Evolutionary conservation across 305 asterid genomes (phyloP), one percentile per base, ranked within the genome.

Genomic region (Coffea humblotiana): DNA sequence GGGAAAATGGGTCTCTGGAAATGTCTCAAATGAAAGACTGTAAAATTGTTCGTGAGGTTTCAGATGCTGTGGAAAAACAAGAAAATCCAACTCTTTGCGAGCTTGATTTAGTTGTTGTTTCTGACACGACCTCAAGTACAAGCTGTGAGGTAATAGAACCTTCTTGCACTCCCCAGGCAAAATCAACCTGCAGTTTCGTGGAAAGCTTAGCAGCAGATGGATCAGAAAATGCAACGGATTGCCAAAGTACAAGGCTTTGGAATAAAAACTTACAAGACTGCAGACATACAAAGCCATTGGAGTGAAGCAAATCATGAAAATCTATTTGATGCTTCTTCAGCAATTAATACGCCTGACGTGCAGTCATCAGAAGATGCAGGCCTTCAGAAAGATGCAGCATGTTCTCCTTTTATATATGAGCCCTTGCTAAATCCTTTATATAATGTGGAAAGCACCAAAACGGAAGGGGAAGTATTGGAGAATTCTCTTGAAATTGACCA

Each of bases 171-270:
- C 51, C 72, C n/a, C 76, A 51, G 29, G 78, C 21, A 35, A 66
- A 77, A 19, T 16, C 51, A 60, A 73, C 72, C 49, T 32, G 65
- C 65, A n/a, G 76, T 73, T 43, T 54, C 21, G 56, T 21, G 54
- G 61, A 27, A 29, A 63, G 52, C 43, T 43, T 60, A 67, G 75
- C 43, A 45, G 61, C 58, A 71, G 65, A 76, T 67, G 76, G 72
- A 64, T 49, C 73, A 68, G 75, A 71, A 81, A 66, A 29, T 79
- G 35, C 49, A 25, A 16, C 10, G 19, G 64, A 76, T 71, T 68
- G 74, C 63, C 79, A 82, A 49, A 82, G 82, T 82, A 63, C 35
- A 45, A 75, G 56, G 77, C 82, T 79, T 61, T 9, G 27, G 25
- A 58, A 63, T 69, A 79, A 65, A 65, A 77, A 49, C 73, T 75